These are phyloP conservation scores for Gamarada debralockiae DNA, from an alignment of 495 filamentous ascomycete genomes.

Conservation along the genomic window DNA sequence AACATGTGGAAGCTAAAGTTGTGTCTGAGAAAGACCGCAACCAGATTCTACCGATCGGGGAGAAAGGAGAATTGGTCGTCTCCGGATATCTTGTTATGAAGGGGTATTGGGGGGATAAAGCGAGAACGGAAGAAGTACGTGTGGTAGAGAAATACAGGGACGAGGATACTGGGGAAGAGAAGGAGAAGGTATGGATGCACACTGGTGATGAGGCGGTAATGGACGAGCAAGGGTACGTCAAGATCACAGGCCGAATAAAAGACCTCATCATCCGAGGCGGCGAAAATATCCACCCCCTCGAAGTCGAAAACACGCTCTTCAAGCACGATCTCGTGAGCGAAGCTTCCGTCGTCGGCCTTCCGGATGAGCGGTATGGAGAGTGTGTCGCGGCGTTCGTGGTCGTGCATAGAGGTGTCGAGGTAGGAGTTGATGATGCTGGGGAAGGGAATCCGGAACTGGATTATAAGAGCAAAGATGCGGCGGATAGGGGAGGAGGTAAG, in stretches of 20 bases:
- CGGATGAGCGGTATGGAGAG: constrained; percentile 83
- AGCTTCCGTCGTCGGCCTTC: constrained; percentile 77
- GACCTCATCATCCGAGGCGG: constrained; percentile 92
- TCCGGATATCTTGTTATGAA: constrained; percentile 88
- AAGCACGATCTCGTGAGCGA: constrained; percentile 64
- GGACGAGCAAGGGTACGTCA: constrained; percentile 66
- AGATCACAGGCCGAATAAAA: constrained; percentile 68
- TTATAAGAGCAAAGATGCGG: not conserved
- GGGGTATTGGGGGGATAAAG: constrained; percentile 77
- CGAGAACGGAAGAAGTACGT: constrained; percentile 68
- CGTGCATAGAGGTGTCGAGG: constrained; percentile 34
- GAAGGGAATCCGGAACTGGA: constrained; percentile 2
- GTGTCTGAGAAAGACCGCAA: constrained; percentile 59
- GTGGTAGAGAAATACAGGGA: constrained; percentile 32
- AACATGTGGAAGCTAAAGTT: constrained; percentile 75
- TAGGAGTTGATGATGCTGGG: constrained; percentile 19
- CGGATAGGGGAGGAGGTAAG: not conserved
- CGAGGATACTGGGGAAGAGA: constrained; percentile 31
- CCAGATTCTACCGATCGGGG: constrained; percentile 55
- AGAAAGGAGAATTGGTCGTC: constrained; percentile 78
- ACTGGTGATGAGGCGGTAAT: constrained; percentile 93
- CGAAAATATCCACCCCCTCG: constrained; percentile 94
- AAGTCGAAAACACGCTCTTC: constrained; percentile 89
- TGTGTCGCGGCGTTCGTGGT: constrained; percentile 81
- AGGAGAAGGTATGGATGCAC: constrained; percentile 42